phyloP scores from a whole-genome alignment of 805 yeast genomes.

The Komagataella kurtzmanii region DNA sequence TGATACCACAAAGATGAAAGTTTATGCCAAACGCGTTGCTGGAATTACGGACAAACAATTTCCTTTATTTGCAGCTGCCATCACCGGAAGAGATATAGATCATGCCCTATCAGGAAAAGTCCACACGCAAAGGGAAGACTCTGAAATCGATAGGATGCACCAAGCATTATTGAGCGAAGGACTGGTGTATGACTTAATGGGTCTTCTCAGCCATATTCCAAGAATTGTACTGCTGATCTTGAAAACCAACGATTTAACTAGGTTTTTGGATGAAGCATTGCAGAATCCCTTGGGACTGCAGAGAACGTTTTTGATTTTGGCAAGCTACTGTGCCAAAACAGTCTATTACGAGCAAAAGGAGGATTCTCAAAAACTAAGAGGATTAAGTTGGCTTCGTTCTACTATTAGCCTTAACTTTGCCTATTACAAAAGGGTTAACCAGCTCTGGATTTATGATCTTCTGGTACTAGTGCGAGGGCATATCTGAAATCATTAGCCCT shows the following conservation, averaged over 20 bases:
- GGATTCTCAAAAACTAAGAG: slow-evolving; percentile 6
- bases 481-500: neutral
- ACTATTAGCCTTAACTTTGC: slow-evolving; percentile 17
- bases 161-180: slow-evolving; percentile 46
- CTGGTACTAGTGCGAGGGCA: slow-evolving; percentile 5
- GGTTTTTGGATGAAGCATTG: slow-evolving; percentile 76
- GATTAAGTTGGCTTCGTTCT: slow-evolving; percentile 12
- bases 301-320: slow-evolving; percentile 79
- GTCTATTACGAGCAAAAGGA: slow-evolving; percentile 50
- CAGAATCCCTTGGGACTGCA: slow-evolving; percentile 78
- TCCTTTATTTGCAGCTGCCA: slow-evolving; percentile 80
- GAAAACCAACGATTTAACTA: slow-evolving; percentile 87
- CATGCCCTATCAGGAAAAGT: slow-evolving; percentile 59
- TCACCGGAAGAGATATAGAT: slow-evolving; percentile 85
- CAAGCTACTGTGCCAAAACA: slow-evolving; percentile 74
- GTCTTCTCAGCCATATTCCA: slow-evolving; percentile 67
- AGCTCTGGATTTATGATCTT: slow-evolving; percentile 20
- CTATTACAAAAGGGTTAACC: slow-evolving; percentile 17
- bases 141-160: slow-evolving; percentile 62
- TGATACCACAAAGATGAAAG: slow-evolving; percentile 50
- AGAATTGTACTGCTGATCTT: slow-evolving; percentile 72
- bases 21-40: slow-evolving; percentile 70
- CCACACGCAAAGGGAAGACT: slow-evolving; percentile 34
- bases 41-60: slow-evolving; percentile 67
- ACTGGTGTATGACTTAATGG: slow-evolving; percentile 64